Evolutionary conservation across 2,329 filamentous ascomycete species (phyloP).

Genomic region (Ceratocystis eucalypticola): DNA sequence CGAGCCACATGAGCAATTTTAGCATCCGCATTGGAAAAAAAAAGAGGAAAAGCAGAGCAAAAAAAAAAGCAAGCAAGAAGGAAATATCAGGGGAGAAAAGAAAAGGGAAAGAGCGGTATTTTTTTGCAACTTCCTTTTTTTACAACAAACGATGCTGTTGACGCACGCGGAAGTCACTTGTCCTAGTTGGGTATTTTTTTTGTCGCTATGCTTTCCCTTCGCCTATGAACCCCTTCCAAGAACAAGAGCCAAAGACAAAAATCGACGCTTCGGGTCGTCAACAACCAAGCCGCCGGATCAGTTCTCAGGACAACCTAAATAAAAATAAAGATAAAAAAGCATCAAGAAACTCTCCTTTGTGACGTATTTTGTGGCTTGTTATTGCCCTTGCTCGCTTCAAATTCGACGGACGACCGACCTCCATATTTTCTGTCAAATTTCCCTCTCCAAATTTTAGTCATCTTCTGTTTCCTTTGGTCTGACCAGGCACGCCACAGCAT

Average conservation of each 20-base stretch:
- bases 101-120: no score
- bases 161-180: no score
- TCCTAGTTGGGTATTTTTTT: no score
- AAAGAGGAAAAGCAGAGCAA: background rate
- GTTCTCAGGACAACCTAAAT: no score
- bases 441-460: background rate
- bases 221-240: no score
- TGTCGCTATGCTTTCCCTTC: no score
- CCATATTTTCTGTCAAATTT: constrained; percentile 4
- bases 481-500: no score
- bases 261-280: background rate
- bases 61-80: background rate
- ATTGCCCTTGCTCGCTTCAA: background rate
- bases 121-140: no score
- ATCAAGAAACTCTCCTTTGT: background rate
- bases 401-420: background rate
- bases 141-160: no score
- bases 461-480: background rate
- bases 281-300: background rate
- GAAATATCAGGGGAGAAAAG: no score
- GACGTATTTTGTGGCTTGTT: background rate
- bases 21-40: background rate
- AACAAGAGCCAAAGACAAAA: no score
- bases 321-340: background rate
- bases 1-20: constrained; percentile 9